These are phyloP conservation scores for Coniochaeta hoffmannii DNA, from an alignment of 2,329 filamentous ascomycete genomes.

Conservation along the genomic window DNA sequence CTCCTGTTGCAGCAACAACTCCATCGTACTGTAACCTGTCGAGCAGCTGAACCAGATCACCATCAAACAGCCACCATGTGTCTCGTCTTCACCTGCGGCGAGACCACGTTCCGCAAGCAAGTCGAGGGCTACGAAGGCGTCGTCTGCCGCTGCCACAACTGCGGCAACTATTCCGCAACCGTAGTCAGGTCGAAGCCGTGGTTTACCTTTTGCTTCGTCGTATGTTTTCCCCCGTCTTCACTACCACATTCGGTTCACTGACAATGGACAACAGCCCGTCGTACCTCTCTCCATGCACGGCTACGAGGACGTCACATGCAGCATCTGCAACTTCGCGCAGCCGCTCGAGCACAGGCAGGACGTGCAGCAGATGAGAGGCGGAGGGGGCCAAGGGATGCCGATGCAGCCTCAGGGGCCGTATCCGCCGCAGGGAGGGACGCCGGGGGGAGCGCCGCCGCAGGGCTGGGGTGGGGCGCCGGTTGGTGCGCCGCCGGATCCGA, in stretches of 20 bases:
- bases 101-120: constrained; percentile 53
- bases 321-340: constrained; percentile 71
- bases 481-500: constrained; percentile 10
- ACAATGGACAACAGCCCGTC: constrained; percentile 43
- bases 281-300: constrained; percentile 63
- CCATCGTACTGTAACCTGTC: too few relatives aligned
- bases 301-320: constrained; percentile 63
- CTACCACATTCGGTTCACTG: background rate
- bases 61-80: constrained; percentile 36
- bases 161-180: constrained; percentile 54
- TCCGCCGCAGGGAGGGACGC: constrained; percentile 17
- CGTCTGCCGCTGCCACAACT: constrained; percentile 58
- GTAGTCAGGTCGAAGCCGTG: constrained; percentile 60
- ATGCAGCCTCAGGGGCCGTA: constrained; percentile 22
- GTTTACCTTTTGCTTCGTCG: constrained; percentile 75
- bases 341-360: constrained; percentile 51
- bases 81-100: constrained; percentile 55
- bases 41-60: background rate
- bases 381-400: constrained; percentile 25
- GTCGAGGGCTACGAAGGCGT: constrained; percentile 55
- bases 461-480: constrained; percentile 17
- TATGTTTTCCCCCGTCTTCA: constrained; percentile 25
- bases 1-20: too few relatives aligned
- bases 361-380: constrained; percentile 43
- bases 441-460: constrained; percentile 23